Evolutionary conservation across 768 basidiomycete species (phyloP), one percentile per base, ranked within the genome.

Genomic region (Coprinellus aureogranulatus): DNA sequence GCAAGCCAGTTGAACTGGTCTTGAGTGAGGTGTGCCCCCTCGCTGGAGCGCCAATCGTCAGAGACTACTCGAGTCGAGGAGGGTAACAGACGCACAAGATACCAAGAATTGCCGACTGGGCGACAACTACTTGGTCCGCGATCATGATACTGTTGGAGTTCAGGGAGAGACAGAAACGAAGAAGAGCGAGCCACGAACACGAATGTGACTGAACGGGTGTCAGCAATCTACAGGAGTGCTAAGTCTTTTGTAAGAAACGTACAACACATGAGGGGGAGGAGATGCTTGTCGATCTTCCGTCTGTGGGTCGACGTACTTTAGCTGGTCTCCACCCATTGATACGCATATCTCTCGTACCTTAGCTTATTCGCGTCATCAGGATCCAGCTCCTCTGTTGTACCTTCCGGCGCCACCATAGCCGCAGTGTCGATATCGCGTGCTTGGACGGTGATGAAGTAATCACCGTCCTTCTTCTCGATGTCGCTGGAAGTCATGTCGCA

Each of bases 61-160:
- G 37, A 11, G 30, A 4, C 39, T 12, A 31, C 40, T 27, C 30
- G 22, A 27, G 4, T 14, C n/a, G n/a, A 11, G 20, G 54, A 39
- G 25, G 20, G 50, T 4, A n/a, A 14, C 22, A 18, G 42, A 60
- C 79, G 59, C 34, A 86, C 89, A 74, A 72, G 63, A 90, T 89
- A 1, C 89, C 89, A 44, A 90, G 76, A 60, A 90, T 88, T 1
- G 88, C 82, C 0, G 86, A 65, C 57, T 78, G 82, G 1, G 86
- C 87, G 3, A 89, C 72, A 0, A 88, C 90, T 0, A 83, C 85
- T 70, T 89, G 89, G 61, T 89, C 88, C 85, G 89, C 89, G 59
- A 85, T 89, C 65, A 89, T 87, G n/a, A 90, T 78, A 81, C 88
- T 85, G 58, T n/a, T 55, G 3, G n/a, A 22, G 9, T 18, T 16